A percentile compares a stretch with the other conserved stretches of the same genome.
phyloP scores from a whole-genome alignment of 106 monocot species.

The Dendrobium officinale region DNA sequence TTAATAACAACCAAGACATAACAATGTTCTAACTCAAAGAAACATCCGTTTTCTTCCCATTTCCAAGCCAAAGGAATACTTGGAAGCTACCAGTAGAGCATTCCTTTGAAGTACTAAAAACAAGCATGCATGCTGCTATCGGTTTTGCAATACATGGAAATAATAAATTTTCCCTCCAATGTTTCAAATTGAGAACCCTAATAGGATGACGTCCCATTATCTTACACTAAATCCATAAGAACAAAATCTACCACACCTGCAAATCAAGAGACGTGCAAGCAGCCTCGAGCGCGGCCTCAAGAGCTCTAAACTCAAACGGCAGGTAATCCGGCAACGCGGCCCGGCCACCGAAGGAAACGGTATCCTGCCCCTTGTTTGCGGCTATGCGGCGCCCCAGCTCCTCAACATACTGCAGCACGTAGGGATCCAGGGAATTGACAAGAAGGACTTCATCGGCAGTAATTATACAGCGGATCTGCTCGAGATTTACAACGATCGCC shows the following conservation, averaged over 20 bases:
- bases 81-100: too few relatives aligned
- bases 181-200: too few relatives aligned
- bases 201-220: too few relatives aligned
- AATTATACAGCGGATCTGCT: constrained; percentile 58
- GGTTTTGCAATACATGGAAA: neutral
- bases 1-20: too few relatives aligned
- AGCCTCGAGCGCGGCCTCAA: constrained; percentile 52
- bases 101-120: too few relatives aligned
- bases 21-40: too few relatives aligned
- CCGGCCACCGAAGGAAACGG: neutral
- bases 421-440: constrained; percentile 38
- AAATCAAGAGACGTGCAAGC: constrained; percentile 55
- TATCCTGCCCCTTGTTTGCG: constrained; percentile 7
- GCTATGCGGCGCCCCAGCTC: constrained; percentile 43
- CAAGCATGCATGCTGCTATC: too few relatives aligned
- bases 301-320: constrained; percentile 51
- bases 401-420: constrained; percentile 40
- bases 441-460: constrained; percentile 60
- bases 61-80: too few relatives aligned
- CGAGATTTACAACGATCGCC: constrained; percentile 54
- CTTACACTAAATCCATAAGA: neutral
- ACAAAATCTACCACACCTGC: constrained; percentile 25
- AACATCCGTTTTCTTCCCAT: too few relatives aligned
- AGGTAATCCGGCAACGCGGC: constrained; percentile 32
- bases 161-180: neutral